phyloP scores from a whole-genome alignment of 2,329 filamentous ascomycete genomes.

The Gremmenia infestans region DNA sequence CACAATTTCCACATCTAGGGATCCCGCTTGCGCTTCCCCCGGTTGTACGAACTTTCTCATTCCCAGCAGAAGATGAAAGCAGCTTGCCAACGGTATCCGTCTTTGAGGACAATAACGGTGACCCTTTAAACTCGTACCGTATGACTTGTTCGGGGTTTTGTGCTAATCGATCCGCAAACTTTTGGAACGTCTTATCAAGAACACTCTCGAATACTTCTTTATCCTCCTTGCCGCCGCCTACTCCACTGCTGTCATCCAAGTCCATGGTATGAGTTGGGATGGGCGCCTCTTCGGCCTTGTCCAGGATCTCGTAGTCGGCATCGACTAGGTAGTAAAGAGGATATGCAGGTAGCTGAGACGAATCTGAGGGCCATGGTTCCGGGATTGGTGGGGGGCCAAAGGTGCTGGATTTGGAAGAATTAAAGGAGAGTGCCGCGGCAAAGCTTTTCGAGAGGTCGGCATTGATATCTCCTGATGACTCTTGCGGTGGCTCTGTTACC shows the following conservation, averaged over 20 bases:
- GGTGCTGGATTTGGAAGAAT: conserved; percentile 41
- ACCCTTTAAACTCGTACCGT: conserved; percentile 70
- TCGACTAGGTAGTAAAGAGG: conserved; percentile 75
- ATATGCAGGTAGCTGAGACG: conserved; percentile 65
- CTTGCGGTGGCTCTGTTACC: conserved; percentile 35
- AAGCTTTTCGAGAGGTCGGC: conserved; percentile 55
- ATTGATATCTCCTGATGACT: neutral
- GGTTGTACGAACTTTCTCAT: conserved; percentile 23
- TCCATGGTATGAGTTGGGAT: conserved; percentile 44
- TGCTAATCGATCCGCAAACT: conserved; percentile 70
- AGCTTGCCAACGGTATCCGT: conserved; percentile 67
- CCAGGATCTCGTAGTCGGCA: conserved; percentile 86
- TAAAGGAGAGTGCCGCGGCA: conserved; percentile 70
- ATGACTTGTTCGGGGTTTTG: conserved; percentile 82
- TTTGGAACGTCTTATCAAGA: conserved; percentile 73
- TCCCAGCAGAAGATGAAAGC: conserved; percentile 35
- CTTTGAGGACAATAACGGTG: conserved; percentile 75
- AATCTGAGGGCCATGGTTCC: conserved; percentile 70
- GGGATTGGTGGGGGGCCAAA: conserved; percentile 37
- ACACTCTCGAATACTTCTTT: conserved; percentile 67
- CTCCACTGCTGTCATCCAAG: conserved; percentile 39
- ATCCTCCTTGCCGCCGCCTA: conserved; percentile 51
- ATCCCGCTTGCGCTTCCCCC: conserved; percentile 43
- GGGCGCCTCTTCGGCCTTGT: conserved; percentile 48
- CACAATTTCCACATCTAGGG: conserved; percentile 74